Base-by-base conservation (phyloP, 2,329 filamentous ascomycete species). In the Cercospora sojina region DNA sequence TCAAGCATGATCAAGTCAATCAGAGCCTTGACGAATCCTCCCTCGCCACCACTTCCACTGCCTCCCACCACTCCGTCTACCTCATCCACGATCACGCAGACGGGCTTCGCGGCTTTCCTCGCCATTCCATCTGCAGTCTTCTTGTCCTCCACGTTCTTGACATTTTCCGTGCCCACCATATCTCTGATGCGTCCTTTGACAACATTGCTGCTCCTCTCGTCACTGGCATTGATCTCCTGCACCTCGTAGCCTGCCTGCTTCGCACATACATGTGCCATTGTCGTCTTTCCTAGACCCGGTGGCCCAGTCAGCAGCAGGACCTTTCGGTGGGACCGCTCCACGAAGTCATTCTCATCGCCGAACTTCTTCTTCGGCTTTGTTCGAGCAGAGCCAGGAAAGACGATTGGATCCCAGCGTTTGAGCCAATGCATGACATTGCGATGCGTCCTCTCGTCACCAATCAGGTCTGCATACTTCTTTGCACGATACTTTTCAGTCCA, bases 401-500 rank as follows among this genome's bases (percentile, higher is more conserved):
- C 95, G 27, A 97, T 84, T 0, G 90, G 85, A 76, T 99, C 95
- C 95, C 95, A 99, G 18, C 86, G 85, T 80, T 98, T 99, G 49
- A 99, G 82, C 95, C 95, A 99, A 62, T 91, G 88, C 64, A 99
- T 82, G 4, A 99, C 94, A 67, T 90, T 86, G 67, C 95, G 88
- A 78, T 99, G 96, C 27, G 94, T 98, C 53, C 93, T 85, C 76
- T 99, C 95, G 73, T 99, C 95, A 29, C 96, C 96, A 57, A 96
- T 92, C 0, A 99, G 84, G 72, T 99, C 95, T 72, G 93, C 91
- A 74, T 98, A 99, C 73, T 89, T 94, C 67, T 88, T 88, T 29
- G 95, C 95, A 38, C 95, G 89, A 76, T 99, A 99, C 77, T 99
- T 99, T 77, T 99, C 95, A 0, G 94, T 97, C 95, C 95, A 99